A percentile compares a stretch with the other conserved stretches of the same genome.
phyloP scores from a whole-genome alignment of 441 rosid species.

The Pelargonium fulgidum region DNA sequence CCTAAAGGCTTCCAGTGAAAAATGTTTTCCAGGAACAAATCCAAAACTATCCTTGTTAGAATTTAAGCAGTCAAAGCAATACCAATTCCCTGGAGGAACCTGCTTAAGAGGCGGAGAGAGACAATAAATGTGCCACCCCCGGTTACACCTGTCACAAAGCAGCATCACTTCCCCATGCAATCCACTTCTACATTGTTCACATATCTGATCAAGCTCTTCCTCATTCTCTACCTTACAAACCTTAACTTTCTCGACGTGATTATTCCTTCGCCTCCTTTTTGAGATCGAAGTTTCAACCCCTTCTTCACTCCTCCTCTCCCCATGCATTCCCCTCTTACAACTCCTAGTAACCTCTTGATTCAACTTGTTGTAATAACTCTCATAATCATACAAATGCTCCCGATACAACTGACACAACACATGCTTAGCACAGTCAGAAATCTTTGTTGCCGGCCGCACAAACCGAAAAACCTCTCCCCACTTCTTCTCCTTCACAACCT shows the following conservation, averaged over 20 bases:
- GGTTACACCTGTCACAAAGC: constrained; percentile 92
- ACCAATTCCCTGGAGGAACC: constrained; percentile 90
- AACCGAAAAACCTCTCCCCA: constrained; percentile 86
- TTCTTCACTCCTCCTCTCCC: constrained; percentile 31
- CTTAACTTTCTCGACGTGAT: constrained; percentile 33
- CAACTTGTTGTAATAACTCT: constrained; percentile 49
- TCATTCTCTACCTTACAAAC: constrained; percentile 34
- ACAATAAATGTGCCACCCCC: constrained; percentile 94
- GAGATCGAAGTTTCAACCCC: constrained; percentile 30
- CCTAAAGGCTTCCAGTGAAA: constrained; percentile 61
- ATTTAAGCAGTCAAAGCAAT: constrained; percentile 88
- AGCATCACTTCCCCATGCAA: constrained; percentile 94
- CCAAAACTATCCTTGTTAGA: constrained; percentile 89
- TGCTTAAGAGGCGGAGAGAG: constrained; percentile 84
- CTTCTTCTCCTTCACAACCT: constrained; percentile 62
- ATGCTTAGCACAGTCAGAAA: constrained; percentile 82
- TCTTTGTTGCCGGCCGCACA: constrained; percentile 54
- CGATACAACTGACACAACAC: constrained; percentile 73
- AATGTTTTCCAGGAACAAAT: constrained; percentile 76
- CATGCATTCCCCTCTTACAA: constrained; percentile 43
- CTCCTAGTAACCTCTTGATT: constrained; percentile 38
- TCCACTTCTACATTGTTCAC: constrained; percentile 79
- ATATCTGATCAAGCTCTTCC: constrained; percentile 64
- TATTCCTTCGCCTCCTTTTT: constrained; percentile 53
- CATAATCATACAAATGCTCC: constrained; percentile 78